These are phyloP conservation scores for Tricladium varicosporioides DNA, from an alignment of 2,329 filamentous ascomycete species.

Conservation along the genomic window DNA sequence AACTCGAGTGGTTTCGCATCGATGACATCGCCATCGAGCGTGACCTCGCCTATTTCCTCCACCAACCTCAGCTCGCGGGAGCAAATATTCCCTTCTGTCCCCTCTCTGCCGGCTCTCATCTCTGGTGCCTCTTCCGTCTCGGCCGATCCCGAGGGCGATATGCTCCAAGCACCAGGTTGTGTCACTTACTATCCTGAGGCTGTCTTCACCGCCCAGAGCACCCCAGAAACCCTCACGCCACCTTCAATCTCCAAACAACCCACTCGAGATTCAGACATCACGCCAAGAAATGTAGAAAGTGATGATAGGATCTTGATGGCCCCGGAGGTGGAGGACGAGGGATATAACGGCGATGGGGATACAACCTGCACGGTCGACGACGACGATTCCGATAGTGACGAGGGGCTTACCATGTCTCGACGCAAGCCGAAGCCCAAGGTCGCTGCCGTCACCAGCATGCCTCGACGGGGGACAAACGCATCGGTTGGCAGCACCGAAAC, in stretches of 20 bases:
- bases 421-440: conserved; percentile 44
- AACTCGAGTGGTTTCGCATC: conserved; percentile 43
- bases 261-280: conserved; percentile 9
- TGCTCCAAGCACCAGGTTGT: conserved; percentile 48
- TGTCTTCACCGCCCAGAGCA: conserved; percentile 20
- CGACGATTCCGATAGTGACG: conserved; percentile 33
- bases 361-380: conserved; percentile 21
- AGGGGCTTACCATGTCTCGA: conserved; percentile 32
- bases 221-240: conserved; percentile 31
- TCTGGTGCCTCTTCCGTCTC: conserved; percentile 65
- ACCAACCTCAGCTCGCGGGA: conserved; percentile 45
- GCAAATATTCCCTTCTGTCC: conserved; percentile 54
- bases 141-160: conserved; percentile 60
- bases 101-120: conserved; percentile 60
- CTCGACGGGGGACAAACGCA: conserved; percentile 57
- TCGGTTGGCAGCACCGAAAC: conserved; percentile 63
- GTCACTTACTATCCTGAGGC: conserved; percentile 41
- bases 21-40: conserved; percentile 27
- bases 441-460: conserved; percentile 22
- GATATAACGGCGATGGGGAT: conserved; percentile 31
- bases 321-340: conserved; percentile 28
- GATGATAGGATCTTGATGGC: conserved; percentile 19
- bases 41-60: conserved; percentile 38
- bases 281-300: conserved; percentile 1
- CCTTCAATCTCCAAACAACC: conserved; percentile 26